Evolutionary conservation across 2,329 filamentous ascomycete genomes (phyloP).

Genomic region (Colletotrichum melonis): DNA sequence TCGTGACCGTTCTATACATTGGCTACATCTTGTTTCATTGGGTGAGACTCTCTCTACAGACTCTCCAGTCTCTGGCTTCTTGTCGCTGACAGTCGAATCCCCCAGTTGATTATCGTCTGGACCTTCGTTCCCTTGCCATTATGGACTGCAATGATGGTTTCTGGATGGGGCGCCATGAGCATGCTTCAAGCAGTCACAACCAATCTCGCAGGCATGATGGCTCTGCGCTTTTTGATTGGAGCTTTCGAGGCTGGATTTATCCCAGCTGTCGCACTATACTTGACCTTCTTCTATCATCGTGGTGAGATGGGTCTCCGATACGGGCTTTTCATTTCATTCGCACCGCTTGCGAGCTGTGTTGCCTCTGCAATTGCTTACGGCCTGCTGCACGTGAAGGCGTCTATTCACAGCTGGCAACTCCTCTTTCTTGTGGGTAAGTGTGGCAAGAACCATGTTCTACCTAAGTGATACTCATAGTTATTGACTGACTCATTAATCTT

Average conservation of each 20-base stretch:
- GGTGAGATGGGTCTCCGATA: constrained; percentile 76
- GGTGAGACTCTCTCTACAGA: neutral
- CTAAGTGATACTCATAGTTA: neutral
- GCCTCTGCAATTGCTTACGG: constrained; percentile 74
- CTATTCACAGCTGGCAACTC: constrained; percentile 72
- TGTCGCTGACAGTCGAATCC: neutral
- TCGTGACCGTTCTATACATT: constrained; percentile 26
- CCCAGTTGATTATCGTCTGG: constrained; percentile 35
- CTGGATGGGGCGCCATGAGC: constrained; percentile 27
- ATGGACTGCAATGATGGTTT: constrained; percentile 34
- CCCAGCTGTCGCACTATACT: constrained; percentile 54
- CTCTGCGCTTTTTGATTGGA: constrained; percentile 54
- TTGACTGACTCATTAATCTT: neutral
- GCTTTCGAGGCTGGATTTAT: constrained; percentile 56
- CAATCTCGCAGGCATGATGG: constrained; percentile 50
- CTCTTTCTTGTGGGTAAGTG: constrained; percentile 67
- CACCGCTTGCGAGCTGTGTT: constrained; percentile 75
- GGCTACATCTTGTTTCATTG: constrained; percentile 22
- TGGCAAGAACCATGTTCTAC: neutral
- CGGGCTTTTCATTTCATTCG: constrained; percentile 76
- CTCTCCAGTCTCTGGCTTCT: neutral
- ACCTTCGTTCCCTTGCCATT: constrained; percentile 37
- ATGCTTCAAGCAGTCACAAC: constrained; percentile 47
- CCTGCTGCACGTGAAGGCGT: constrained; percentile 68
- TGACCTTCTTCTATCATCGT: constrained; percentile 59